phyloP scores from a whole-genome alignment of 2,329 filamentous ascomycete species.

The Colletotrichum orchidophilum region DNA sequence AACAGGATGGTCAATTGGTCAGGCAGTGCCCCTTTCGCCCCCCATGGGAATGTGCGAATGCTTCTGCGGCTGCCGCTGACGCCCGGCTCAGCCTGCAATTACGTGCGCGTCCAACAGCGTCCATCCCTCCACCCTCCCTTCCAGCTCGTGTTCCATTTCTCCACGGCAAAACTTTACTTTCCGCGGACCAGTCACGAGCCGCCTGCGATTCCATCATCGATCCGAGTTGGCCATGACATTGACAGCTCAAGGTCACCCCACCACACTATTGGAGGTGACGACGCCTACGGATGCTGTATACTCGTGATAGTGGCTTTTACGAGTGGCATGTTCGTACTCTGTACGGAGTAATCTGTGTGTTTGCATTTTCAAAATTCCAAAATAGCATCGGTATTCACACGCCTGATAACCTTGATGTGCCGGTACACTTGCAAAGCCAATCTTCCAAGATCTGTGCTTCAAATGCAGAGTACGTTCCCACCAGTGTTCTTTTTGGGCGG shows the following conservation, averaged over 20 bases:
- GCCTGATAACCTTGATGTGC: background rate
- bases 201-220: constrained; percentile 18
- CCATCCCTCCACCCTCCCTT: constrained; percentile 33
- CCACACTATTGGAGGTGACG: constrained; percentile 18
- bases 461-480: background rate
- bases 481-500: background rate
- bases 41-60: constrained; percentile 23
- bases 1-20: background rate
- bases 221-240: constrained; percentile 3
- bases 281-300: background rate
- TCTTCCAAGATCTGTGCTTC: background rate
- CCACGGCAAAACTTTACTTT: constrained; percentile 21
- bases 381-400: background rate
- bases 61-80: background rate
- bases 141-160: constrained; percentile 30
- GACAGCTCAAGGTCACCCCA: constrained; percentile 20
- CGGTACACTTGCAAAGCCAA: background rate
- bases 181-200: constrained; percentile 7
- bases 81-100: constrained; percentile 22
- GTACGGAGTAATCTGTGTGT: background rate
- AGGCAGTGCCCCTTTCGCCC: background rate
- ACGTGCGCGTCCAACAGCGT: constrained; percentile 28
- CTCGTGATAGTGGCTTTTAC: background rate
- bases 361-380: background rate
- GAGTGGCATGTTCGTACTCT: background rate